Evolutionary conservation across 306 rosid genomes (phyloP).

Genomic region (Corylus americana): DNA sequence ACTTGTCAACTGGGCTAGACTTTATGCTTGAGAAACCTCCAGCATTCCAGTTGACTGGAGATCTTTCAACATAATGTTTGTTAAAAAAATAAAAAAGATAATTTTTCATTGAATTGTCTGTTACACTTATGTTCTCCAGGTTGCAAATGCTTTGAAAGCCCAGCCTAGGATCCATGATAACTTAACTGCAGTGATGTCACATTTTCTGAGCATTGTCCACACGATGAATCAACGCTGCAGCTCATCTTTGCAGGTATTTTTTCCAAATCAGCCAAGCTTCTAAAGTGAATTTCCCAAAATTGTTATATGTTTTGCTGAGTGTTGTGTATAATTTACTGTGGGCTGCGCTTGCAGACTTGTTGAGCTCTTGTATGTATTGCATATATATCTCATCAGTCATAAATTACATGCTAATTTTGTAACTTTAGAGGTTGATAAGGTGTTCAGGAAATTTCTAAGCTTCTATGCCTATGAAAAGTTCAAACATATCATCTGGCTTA

Average conservation of each 20-base stretch:
- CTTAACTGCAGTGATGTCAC: slow-evolving; percentile 60
- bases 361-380: neutral
- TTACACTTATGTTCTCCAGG: slow-evolving; percentile 46
- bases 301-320: neutral
- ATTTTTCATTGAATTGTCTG: neutral
- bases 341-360: neutral
- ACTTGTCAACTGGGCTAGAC: neutral
- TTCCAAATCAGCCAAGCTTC: slow-evolving; percentile 20
- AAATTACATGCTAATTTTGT: neutral
- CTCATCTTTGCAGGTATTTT: slow-evolving; percentile 76
- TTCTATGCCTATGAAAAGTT: neutral
- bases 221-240: slow-evolving; percentile 88
- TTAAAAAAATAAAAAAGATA: neutral
- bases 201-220: slow-evolving; percentile 72
- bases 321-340: neutral
- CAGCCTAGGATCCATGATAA: slow-evolving; percentile 62
- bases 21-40: neutral
- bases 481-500: neutral
- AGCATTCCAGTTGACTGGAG: neutral
- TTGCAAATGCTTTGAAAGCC: slow-evolving; percentile 71
- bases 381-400: neutral
- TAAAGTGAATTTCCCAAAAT: neutral
- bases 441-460: neutral
- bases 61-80: slow-evolving; percentile 1
- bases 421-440: neutral